Base-by-base conservation (phyloP, 805 yeast species). In the Cephaloascus albidus region DNA sequence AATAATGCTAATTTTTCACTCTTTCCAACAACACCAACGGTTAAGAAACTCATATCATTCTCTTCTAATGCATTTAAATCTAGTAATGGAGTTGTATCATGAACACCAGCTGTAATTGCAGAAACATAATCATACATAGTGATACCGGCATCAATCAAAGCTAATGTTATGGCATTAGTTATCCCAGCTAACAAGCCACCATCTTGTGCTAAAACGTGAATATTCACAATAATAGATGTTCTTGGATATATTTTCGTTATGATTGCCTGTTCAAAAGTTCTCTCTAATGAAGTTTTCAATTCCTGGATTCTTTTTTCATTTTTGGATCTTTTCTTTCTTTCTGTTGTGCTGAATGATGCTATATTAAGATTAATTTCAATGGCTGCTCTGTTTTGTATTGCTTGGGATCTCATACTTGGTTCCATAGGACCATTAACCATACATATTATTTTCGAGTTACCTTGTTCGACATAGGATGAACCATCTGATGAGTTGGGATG, bases 131-230 rank as follows among this genome's bases (percentile, higher is more conserved):
- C 97, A 53, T 82, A 84, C 82, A 93, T 81, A 4, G 96, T 83
- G 36, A 93, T 81, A 37, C 97, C 97, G 2, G 97, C 97, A 60
- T 93, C 97, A 27, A 93, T 78, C 35, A 93, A 67, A 0, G 96
- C 97, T 49, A 93, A 63, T 1, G 96, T 86, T 34, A 85, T 75
- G 8, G 97, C 85, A 55, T 93, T 93, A 34, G 86, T 70, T 47
- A 93, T 76, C 1, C 84, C 70, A 0, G 95, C 76, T 45, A 90
- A 58, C 19, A 90, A 54, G 0, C 95, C 95, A 31, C 98, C 98
- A 53, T 93, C 98, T 52, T 87, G 86, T 12, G 87, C 78, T 39
- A 93, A 65, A 0, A 93, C 88, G 46, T 85, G 85, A 4, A 89
- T 65, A 35, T 76, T 73, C 4, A 90, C 72, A 33, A 75, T 76